A percentile compares a stretch with the other conserved stretches of the same genome.
Conservation (phyloP, 352 stramenopile genomes). For the Phytophthora idaei region DNA sequence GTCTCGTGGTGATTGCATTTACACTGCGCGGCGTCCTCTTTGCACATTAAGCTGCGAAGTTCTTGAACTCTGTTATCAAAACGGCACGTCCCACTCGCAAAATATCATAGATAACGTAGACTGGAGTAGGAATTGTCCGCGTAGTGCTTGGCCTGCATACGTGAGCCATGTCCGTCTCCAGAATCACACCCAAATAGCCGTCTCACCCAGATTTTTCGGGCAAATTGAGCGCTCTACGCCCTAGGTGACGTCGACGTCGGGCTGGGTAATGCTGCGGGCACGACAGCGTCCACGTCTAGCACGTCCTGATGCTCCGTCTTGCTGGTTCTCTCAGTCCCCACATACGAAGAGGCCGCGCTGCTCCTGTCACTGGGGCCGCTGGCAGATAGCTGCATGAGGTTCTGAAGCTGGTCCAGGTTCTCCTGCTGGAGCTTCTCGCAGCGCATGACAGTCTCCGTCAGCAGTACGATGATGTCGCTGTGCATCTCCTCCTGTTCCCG, state of each 20-base stretch:
- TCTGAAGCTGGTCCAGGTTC: slow-evolving; percentile 84
- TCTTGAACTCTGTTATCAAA: slow-evolving; percentile 2
- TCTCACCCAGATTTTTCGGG: slow-evolving; percentile 17
- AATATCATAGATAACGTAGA: slow-evolving; percentile 25
- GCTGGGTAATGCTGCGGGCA: slow-evolving; percentile 6
- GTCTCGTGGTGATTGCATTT: slow-evolving; percentile 1
- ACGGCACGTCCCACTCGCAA: slow-evolving; percentile 3
- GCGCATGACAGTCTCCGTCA: slow-evolving; percentile 83
- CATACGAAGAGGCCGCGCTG: slow-evolving; percentile 27
- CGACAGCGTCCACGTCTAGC: slow-evolving; percentile 23
- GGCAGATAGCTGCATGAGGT: slow-evolving; percentile 74
- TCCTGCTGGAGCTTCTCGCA: slow-evolving; percentile 86
- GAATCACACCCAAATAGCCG: slow-evolving; percentile 16
- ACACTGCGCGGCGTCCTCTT: not conserved
- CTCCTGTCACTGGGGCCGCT: slow-evolving; percentile 37
- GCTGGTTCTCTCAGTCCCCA: slow-evolving; percentile 16
- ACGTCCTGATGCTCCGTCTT: slow-evolving; percentile 20
- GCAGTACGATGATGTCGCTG: slow-evolving; percentile 75
- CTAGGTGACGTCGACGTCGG: slow-evolving; percentile 10
- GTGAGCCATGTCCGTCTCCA: not conserved
- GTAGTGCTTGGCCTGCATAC: not conserved
- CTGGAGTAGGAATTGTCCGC: slow-evolving; percentile 3
- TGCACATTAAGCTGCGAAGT: not conserved
- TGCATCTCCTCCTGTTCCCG: slow-evolving; percentile 89
- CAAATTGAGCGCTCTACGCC: slow-evolving; percentile 5